Evolutionary conservation across 2,329 filamentous ascomycete species (phyloP).

Genomic region (Penicillium sp.): DNA sequence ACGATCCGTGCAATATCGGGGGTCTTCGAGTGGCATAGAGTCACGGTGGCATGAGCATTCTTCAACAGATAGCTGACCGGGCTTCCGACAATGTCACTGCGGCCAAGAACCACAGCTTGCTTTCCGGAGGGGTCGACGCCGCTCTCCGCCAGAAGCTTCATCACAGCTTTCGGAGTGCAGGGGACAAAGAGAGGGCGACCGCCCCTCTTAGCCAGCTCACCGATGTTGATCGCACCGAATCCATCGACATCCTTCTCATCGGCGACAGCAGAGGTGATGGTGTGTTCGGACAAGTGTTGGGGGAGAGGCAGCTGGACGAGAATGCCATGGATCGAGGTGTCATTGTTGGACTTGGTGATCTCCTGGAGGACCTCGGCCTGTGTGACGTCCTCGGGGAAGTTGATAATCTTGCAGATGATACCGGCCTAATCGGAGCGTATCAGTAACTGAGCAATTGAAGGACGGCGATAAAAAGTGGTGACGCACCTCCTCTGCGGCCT

Average conservation of each 20-base stretch:
- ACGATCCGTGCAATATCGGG: constrained; percentile 62
- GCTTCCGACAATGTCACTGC: constrained; percentile 95
- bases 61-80: constrained; percentile 92
- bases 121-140: constrained; percentile 80
- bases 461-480: no score
- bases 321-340: constrained; percentile 77
- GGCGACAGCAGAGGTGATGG: constrained; percentile 77
- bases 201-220: constrained; percentile 90
- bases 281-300: constrained; percentile 79
- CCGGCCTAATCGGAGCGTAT: no score
- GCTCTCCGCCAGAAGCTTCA: constrained; percentile 77
- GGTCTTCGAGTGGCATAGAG: constrained; percentile 88
- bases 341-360: constrained; percentile 75
- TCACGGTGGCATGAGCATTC: constrained; percentile 93
- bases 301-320: constrained; percentile 89
- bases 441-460: no score
- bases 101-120: constrained; percentile 84
- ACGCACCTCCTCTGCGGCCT: constrained; percentile 81
- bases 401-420: constrained; percentile 77
- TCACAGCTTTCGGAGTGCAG: constrained; percentile 94
- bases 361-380: constrained; percentile 79
- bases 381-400: constrained; percentile 69
- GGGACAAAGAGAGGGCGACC: constrained; percentile 82
- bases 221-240: constrained; percentile 88
- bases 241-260: constrained; percentile 97